These are phyloP conservation scores for Madurella mycetomatis DNA, from an alignment of 2,329 filamentous ascomycete species.

Conservation along the genomic window DNA sequence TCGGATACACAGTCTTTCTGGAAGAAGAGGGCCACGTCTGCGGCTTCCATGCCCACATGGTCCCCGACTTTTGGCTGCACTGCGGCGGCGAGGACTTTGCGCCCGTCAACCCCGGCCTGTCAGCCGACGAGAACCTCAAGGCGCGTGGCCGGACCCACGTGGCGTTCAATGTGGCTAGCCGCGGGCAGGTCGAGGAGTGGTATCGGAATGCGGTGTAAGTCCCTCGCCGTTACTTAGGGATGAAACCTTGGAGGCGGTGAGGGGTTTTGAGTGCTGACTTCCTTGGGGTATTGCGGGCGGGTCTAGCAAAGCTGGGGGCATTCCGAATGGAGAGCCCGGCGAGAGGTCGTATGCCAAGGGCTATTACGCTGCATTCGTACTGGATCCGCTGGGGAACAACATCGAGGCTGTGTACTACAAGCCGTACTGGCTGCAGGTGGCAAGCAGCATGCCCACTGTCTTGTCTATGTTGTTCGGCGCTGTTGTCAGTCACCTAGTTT, in stretches of 20 bases:
- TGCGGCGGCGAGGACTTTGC: constrained; percentile 10
- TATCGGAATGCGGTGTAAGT: constrained; percentile 18
- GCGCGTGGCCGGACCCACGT: constrained; percentile 11
- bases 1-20: constrained; percentile 19
- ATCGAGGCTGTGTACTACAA: constrained; percentile 18
- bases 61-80: constrained; percentile 21
- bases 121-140: constrained; percentile 8
- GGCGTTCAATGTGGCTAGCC: constrained; percentile 14
- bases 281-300: neutral
- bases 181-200: constrained; percentile 18
- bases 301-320: constrained; percentile 11
- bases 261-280: neutral
- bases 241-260: neutral
- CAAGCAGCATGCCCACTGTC: constrained; percentile 2
- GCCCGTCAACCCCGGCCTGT: neutral
- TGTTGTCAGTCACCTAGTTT: neutral
- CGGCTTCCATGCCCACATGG: constrained; percentile 7
- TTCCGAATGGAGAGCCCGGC: constrained; percentile 20
- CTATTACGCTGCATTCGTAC: constrained; percentile 23
- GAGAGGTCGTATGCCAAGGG: constrained; percentile 18
- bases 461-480: neutral
- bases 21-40: constrained; percentile 11
- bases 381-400: constrained; percentile 23
- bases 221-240: neutral
- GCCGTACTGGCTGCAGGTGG: constrained; percentile 11